These are phyloP conservation scores for Phytopythium oedochilum DNA, from an alignment of 352 stramenopile genomes.

Conservation along the genomic window DNA sequence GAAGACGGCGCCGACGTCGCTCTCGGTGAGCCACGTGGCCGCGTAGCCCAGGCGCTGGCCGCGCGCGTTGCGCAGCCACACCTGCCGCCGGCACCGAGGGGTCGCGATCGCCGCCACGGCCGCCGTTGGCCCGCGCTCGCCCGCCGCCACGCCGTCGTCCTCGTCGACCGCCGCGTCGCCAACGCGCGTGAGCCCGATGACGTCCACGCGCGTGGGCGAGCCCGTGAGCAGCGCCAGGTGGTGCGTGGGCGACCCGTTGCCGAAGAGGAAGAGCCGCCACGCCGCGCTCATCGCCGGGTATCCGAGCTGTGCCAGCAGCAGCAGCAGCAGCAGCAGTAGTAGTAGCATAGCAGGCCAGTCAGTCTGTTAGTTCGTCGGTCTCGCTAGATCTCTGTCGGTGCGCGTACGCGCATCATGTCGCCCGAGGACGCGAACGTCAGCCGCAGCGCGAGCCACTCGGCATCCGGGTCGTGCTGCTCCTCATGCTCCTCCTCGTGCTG, in stretches of 20 bases:
- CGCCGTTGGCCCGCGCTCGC: constrained; percentile 12
- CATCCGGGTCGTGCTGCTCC: constrained; percentile 3
- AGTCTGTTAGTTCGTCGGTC: neutral
- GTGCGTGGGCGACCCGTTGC: constrained; percentile 78
- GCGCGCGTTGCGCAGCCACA: constrained; percentile 67
- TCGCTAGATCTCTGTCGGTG: neutral
- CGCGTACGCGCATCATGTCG: constrained; percentile 44
- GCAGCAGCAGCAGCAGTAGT: neutral
- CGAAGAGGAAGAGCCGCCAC: constrained; percentile 82
- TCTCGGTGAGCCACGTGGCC: constrained; percentile 66
- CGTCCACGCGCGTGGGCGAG: constrained; percentile 70
- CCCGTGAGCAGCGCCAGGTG: constrained; percentile 76
- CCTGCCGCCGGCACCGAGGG: constrained; percentile 66
- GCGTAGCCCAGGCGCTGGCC: constrained; percentile 79
- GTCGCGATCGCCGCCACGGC: constrained; percentile 28
- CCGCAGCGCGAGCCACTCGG: constrained; percentile 27
- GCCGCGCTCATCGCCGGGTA: constrained; percentile 52
- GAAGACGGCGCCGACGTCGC: constrained; percentile 68
- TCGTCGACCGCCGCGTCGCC: constrained; percentile 32
- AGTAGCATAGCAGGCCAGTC: neutral
- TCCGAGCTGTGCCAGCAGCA: constrained; percentile 38
- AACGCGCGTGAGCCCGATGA: constrained; percentile 60
- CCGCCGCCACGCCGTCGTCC: constrained; percentile 23
- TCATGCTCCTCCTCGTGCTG: neutral
- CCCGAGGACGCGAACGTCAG: constrained; percentile 27